Evolutionary conservation across 805 yeast genomes (phyloP), one percentile per base, ranked within the genome.

Genomic region (Yarrowia hollandica): DNA sequence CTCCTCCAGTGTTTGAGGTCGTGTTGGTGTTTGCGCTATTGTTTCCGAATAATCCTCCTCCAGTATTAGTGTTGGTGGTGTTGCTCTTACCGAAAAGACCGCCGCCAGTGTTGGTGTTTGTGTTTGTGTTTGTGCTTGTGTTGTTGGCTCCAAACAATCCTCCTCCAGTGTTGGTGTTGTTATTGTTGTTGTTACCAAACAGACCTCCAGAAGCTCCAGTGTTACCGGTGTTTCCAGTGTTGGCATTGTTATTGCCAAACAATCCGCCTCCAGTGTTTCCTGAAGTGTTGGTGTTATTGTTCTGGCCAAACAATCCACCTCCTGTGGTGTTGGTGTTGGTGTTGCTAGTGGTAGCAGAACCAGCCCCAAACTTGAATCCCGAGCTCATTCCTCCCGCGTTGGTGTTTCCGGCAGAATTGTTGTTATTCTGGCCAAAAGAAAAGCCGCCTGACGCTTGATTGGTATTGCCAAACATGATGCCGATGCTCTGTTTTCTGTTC

Each of bases 401-500:
- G 30, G n/a, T 22, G 55, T 31, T 48, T 1, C 23, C 31, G 31
- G 33, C 21, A 18, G 58, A 35, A 52, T 37, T 52, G 58, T 8
- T n/a, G 26, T 52, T 52, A 18, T 52, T 52, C 35, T 52, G 58
- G 44, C 58, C 58, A 7, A 52, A 52, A 12, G 44, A 35, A 25
- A 52, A 52, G 42, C 58, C 58, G 18, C 34, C 31, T 5, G 58
- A 52, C 22, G 16, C 21, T 10, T 31, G 39, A 22, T 48, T 48
- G 55, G 22, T 48, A 39, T 31, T 48, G 28, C 55, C 55, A 48
- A 48, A 48, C 55, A 48, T 48, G 52, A 28, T 44, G 34, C 22
- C 14, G 34, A 25, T 25, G 28, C 9, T 7, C 15, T 18, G 44
- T 21, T 14, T 22, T 21, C n/a, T 33, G 30, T 22, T 28, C 30